Conservation (phyloP, 257 asterid species). For the Catharanthus roseus region DNA sequence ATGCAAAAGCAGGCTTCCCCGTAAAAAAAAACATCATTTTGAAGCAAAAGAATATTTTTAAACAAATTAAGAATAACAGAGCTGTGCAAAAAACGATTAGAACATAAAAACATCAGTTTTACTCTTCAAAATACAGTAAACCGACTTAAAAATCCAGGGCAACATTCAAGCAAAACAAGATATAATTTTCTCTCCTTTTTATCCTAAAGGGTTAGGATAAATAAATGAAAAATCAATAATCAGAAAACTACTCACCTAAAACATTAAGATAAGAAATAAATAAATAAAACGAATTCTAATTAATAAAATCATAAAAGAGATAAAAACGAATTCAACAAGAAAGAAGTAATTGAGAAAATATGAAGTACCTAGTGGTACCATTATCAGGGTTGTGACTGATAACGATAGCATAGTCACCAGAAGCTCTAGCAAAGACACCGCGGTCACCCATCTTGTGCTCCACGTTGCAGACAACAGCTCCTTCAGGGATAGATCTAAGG, state of each 20-base stretch:
- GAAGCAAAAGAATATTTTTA: background rate
- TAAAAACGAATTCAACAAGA: too few species aligned
- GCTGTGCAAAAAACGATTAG: too few species aligned
- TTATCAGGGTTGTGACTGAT: constrained; percentile 76
- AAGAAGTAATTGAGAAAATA: background rate
- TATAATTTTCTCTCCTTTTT: too few species aligned
- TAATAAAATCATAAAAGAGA: background rate
- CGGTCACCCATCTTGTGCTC: constrained; percentile 78
- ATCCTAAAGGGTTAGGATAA: too few species aligned
- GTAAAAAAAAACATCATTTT: too few species aligned
- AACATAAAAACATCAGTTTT: background rate
- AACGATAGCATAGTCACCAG: constrained; percentile 72
- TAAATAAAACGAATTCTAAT: background rate
- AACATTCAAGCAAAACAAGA: background rate
- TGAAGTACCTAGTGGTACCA: constrained; percentile 56
- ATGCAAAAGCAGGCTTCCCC: too few species aligned
- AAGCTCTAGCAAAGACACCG: constrained; percentile 62
- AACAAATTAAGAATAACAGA: background rate
- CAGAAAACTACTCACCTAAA: too few species aligned
- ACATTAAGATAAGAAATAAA: background rate
- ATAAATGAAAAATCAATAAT: too few species aligned
- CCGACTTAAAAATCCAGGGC: background rate
- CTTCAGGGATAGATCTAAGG: constrained; percentile 67
- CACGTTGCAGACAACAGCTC: constrained; percentile 74
- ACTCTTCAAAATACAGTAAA: background rate